phyloP scores from a whole-genome alignment of 169 alveolate species.

The Perkinsus olseni region DNA sequence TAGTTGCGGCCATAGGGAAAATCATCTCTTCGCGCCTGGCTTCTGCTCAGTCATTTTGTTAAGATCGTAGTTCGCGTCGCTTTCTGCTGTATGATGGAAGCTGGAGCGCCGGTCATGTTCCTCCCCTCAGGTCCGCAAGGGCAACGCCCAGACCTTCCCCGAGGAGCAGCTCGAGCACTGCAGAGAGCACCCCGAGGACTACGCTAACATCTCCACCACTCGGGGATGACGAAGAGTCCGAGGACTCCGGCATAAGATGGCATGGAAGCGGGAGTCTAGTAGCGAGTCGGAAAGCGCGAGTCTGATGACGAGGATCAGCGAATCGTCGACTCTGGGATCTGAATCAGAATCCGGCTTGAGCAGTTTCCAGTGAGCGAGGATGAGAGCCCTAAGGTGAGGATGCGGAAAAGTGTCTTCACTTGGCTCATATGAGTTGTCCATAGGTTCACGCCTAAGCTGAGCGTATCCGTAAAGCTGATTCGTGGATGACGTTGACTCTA shows the following conservation, averaged over 20 bases:
- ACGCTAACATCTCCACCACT: constrained; percentile 1
- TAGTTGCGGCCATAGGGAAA: too few relatives aligned
- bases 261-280: background rate
- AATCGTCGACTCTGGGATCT: constrained; percentile 29
- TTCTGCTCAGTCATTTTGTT: background rate
- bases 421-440: too few relatives aligned
- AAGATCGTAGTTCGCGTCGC: too few relatives aligned
- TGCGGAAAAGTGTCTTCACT: constrained; percentile 29
- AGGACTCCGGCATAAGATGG: constrained; percentile 14
- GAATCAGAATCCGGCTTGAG: constrained; percentile 8
- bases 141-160: constrained; percentile 32
- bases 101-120: too few relatives aligned
- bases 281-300: constrained; percentile 5
- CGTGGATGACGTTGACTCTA: constrained; percentile 43
- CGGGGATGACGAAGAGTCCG: constrained; percentile 12
- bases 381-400: constrained; percentile 27
- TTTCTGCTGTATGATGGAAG: too few relatives aligned
- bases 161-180: constrained; percentile 20
- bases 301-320: constrained; percentile 20
- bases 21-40: too few relatives aligned
- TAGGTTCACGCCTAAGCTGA: background rate
- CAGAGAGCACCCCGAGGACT: constrained; percentile 26
- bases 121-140: constrained; percentile 34
- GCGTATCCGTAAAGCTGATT: background rate
- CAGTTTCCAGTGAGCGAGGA: constrained; percentile 8